Conservation (phyloP, 352 stramenopile genomes). For the Phytophthora palmivora region DNA sequence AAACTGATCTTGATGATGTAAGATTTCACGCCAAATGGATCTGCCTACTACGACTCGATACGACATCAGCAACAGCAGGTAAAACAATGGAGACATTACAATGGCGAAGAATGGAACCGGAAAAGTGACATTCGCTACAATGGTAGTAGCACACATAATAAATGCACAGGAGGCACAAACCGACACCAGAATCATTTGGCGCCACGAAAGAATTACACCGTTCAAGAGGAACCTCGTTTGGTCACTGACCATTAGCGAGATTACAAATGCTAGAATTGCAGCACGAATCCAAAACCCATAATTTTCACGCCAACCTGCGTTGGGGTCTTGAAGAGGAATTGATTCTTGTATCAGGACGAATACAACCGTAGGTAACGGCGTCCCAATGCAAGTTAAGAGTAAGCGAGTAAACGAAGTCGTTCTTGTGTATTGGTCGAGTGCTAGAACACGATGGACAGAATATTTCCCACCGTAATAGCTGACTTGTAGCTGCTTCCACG, state of each 20-base stretch:
- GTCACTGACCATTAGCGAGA: not conserved
- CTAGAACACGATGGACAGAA: no score
- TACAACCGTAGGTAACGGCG: no score
- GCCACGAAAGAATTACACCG: conserved; percentile 2
- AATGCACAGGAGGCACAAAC: not conserved
- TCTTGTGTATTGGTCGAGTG: no score
- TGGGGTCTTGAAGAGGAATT: no score
- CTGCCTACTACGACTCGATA: conserved; percentile 10
- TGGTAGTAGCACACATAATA: not conserved
- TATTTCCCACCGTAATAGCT: no score
- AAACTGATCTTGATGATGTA: no score
- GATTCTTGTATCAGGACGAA: no score
- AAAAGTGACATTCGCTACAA: conserved; percentile 12
- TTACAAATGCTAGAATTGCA: no score
- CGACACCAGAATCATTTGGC: conserved; percentile 9
- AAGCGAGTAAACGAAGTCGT: no score
- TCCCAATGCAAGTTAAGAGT: no score
- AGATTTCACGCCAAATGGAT: not conserved
- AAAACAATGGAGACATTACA: conserved; percentile 13
- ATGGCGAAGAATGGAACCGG: conserved; percentile 17
- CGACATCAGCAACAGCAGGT: conserved; percentile 9
- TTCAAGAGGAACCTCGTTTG: conserved; percentile 1
- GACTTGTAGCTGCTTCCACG: not conserved
- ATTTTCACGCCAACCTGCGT: no score
- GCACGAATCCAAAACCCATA: no score